phyloP scores from a whole-genome alignment of 352 stramenopile species.

The Stephanocyclus meneghinianus region DNA sequence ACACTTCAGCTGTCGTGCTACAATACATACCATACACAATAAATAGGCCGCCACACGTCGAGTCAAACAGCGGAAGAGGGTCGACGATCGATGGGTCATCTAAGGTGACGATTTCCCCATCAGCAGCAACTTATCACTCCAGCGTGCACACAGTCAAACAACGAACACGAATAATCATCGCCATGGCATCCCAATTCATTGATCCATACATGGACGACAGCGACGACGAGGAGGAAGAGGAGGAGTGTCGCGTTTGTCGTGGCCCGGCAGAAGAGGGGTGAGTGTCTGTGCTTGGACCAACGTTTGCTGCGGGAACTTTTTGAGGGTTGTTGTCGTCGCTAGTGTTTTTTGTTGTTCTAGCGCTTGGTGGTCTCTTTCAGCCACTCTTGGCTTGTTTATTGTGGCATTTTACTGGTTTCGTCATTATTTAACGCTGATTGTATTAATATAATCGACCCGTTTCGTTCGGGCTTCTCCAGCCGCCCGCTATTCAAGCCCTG shows the following conservation, averaged over 20 bases:
- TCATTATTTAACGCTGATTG: background rate
- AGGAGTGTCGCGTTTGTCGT: slow-evolving; percentile 92
- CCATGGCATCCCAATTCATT: slow-evolving; percentile 4
- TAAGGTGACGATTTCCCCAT: too few relatives aligned
- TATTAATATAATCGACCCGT: background rate
- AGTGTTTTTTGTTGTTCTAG: background rate
- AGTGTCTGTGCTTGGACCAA: slow-evolving; percentile 27
- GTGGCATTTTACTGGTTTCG: background rate
- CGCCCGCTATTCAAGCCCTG: slow-evolving; percentile 80
- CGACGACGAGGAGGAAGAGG: slow-evolving; percentile 83
- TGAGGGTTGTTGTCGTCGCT: background rate
- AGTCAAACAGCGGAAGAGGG: too few relatives aligned
- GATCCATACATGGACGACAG: background rate
- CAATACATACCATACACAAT: too few relatives aligned
- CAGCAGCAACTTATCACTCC: too few relatives aligned
- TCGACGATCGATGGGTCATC: too few relatives aligned
- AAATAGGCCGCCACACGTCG: too few relatives aligned
- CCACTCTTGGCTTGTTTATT: too few relatives aligned
- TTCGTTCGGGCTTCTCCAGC: background rate
- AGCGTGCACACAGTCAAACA: too few relatives aligned
- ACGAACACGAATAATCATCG: background rate
- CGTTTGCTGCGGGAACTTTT: background rate
- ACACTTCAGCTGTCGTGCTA: too few relatives aligned
- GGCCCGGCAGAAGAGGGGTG: slow-evolving; percentile 86
- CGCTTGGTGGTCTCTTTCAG: too few relatives aligned